phyloP scores from a whole-genome alignment of 352 stramenopile genomes.

The Pythium biforme region DNA sequence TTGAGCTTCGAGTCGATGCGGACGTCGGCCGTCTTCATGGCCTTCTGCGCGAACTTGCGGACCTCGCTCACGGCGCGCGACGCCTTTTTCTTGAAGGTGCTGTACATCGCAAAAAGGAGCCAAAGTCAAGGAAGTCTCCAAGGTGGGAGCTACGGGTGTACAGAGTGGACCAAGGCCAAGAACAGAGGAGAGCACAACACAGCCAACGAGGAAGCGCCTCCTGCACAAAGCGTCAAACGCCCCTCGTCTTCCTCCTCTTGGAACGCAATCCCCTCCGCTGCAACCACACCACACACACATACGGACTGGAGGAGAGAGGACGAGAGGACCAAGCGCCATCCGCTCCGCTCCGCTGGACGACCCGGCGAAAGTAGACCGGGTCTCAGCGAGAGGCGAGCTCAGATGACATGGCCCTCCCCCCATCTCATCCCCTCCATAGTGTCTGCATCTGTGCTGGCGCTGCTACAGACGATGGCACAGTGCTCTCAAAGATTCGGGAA shows the following conservation, averaged over 20 bases:
- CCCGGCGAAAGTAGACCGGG: slow-evolving; percentile 12
- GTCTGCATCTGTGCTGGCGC: neutral
- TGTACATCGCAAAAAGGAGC: slow-evolving; percentile 36
- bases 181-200: neutral
- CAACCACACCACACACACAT: neutral
- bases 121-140: slow-evolving; percentile 88
- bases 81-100: slow-evolving; percentile 98
- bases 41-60: slow-evolving; percentile 96
- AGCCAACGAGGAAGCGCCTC: neutral
- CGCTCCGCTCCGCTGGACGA: neutral
- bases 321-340: neutral
- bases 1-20: slow-evolving; percentile 95
- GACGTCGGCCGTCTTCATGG: slow-evolving; percentile 98
- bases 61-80: slow-evolving; percentile 97
- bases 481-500: no score
- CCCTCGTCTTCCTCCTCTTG: no score
- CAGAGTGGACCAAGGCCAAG: slow-evolving; percentile 13
- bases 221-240: neutral
- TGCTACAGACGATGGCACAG: no score
- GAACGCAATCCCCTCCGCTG: neutral
- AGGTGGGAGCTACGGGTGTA: slow-evolving; percentile 74
- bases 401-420: neutral
- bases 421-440: neutral
- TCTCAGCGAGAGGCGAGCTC: neutral
- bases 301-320: no score